phyloP scores from a whole-genome alignment of 495 filamentous ascomycete species.

The Immersiella caudata region DNA sequence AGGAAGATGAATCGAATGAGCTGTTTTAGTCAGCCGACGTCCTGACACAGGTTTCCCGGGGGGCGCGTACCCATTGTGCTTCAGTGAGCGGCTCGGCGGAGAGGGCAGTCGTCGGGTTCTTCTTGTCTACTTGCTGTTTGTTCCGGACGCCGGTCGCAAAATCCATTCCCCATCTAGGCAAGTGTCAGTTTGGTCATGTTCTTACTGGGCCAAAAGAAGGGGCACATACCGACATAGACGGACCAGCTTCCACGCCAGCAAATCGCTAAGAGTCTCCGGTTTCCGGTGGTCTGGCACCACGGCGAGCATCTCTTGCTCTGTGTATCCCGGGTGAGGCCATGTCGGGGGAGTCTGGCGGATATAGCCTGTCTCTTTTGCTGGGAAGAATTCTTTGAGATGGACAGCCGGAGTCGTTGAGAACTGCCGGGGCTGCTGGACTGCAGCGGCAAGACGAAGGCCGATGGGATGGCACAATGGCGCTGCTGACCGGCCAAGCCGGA shows the following conservation, averaged over 20 bases:
- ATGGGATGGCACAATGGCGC: slow-evolving; percentile 33
- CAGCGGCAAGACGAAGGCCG: slow-evolving; percentile 27
- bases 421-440: slow-evolving; percentile 21
- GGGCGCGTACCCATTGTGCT: slow-evolving; percentile 46
- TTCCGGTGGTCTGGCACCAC: slow-evolving; percentile 45
- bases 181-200: neutral
- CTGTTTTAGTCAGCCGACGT: slow-evolving; percentile 36
- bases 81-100: slow-evolving; percentile 51
- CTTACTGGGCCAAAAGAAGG: neutral
- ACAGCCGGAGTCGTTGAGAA: slow-evolving; percentile 48
- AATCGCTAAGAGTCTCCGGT: slow-evolving; percentile 44
- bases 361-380: slow-evolving; percentile 46
- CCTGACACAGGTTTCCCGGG: neutral
- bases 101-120: slow-evolving; percentile 49
- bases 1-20: slow-evolving; percentile 87
- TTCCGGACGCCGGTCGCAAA: slow-evolving; percentile 48
- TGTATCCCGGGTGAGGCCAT: slow-evolving; percentile 70
- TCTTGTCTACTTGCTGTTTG: slow-evolving; percentile 51
- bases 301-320: slow-evolving; percentile 49
- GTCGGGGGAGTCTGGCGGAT: slow-evolving; percentile 58
- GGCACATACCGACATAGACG: slow-evolving; percentile 34
- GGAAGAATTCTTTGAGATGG: slow-evolving; percentile 51
- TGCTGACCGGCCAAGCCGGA: slow-evolving; percentile 36
- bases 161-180: slow-evolving; percentile 49
- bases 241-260: slow-evolving; percentile 51